Conservation (phyloP, 805 yeast genomes). For the Lachancea fermentati region DNA sequence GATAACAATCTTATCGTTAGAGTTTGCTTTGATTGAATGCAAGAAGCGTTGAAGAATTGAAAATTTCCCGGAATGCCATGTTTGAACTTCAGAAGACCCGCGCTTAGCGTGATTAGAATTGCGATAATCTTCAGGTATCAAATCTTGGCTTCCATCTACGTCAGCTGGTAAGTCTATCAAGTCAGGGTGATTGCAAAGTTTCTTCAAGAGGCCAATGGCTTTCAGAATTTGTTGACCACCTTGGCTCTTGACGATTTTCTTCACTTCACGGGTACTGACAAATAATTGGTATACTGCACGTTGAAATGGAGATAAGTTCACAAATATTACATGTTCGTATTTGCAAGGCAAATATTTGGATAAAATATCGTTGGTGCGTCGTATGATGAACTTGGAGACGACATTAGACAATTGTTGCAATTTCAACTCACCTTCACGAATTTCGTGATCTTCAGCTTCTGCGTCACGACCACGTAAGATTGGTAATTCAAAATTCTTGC, state of each 20-base stretch:
- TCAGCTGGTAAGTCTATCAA: conserved; percentile 71
- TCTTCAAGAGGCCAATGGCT: conserved; percentile 83
- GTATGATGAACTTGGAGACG: conserved; percentile 84
- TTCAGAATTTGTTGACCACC: conserved; percentile 61
- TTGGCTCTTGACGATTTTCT: conserved; percentile 39
- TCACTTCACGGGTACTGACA: conserved; percentile 73
- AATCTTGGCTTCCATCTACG: conserved; percentile 45
- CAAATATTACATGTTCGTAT: conserved; percentile 95
- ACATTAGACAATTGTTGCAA: conserved; percentile 62
- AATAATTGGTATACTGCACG: conserved; percentile 62
- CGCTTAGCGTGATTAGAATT: conserved; percentile 14
- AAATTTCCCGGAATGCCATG: conserved; percentile 84
- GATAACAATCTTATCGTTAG: conserved; percentile 90
- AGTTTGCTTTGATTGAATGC: conserved; percentile 65
- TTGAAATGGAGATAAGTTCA: conserved; percentile 77
- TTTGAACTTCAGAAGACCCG: conserved; percentile 45
- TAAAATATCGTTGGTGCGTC: conserved; percentile 91
- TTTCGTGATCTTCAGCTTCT: conserved; percentile 75
- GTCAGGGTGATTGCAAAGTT: conserved; percentile 92
- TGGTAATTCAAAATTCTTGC: conserved; percentile 74
- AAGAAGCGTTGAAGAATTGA: conserved; percentile 79
- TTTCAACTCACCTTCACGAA: conserved; percentile 60
- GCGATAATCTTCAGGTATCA: conserved; percentile 71
- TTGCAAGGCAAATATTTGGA: conserved; percentile 93
- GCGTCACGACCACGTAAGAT: conserved; percentile 88